A percentile compares a stretch with the other conserved stretches of the same genome.
Evolutionary conservation across 2,329 filamentous ascomycete species (phyloP).

Genomic region (Hymenoscyphus linearis): DNA sequence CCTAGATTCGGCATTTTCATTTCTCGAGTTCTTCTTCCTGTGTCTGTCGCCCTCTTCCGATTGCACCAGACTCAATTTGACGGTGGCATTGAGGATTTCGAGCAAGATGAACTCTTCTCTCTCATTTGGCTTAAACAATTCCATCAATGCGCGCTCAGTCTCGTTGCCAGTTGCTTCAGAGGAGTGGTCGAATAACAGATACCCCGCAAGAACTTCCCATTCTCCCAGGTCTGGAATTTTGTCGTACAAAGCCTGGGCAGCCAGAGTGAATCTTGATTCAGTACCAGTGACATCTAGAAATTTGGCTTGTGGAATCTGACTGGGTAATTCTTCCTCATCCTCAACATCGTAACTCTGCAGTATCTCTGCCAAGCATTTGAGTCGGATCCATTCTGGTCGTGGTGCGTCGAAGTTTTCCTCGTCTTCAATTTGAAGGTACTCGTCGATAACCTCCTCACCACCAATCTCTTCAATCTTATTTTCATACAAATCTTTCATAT

Average conservation of each 20-base stretch:
- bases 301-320: conserved; percentile 39
- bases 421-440: conserved; percentile 65
- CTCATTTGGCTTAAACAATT: conserved; percentile 28
- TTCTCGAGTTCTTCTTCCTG: conserved; percentile 45
- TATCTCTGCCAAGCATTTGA: conserved; percentile 84
- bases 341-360: conserved; percentile 76
- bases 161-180: conserved; percentile 57
- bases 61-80: conserved; percentile 67
- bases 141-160: conserved; percentile 45
- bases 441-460: conserved; percentile 70
- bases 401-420: conserved; percentile 73
- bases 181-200: conserved; percentile 89
- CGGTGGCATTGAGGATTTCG: conserved; percentile 78
- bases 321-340: conserved; percentile 51
- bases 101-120: conserved; percentile 77
- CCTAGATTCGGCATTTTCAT: conserved; percentile 62
- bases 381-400: conserved; percentile 78
- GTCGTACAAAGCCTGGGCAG: conserved; percentile 80
- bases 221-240: conserved; percentile 73
- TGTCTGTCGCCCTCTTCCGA: conserved; percentile 59
- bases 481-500: conserved; percentile 76
- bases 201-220: conserved; percentile 86
- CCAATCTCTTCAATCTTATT: conserved; percentile 78
- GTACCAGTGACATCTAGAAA: conserved; percentile 55
- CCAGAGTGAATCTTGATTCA: conserved; percentile 80